phyloP scores from a whole-genome alignment of 345 rosid genomes.

The Diplotaxis tenuifolia region DNA sequence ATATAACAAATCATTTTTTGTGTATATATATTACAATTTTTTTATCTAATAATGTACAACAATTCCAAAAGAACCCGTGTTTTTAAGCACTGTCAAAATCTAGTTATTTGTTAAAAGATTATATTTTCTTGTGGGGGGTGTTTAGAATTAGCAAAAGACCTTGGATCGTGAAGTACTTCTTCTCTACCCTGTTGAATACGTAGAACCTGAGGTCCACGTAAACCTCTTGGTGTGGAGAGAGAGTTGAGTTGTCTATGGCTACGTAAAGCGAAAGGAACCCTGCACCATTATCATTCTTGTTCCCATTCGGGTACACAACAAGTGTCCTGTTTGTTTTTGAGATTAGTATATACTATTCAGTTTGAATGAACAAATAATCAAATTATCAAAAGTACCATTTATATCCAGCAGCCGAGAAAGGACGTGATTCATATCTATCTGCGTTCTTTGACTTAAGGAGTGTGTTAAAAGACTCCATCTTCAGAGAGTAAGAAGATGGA shows the following conservation, averaged over 20 bases:
- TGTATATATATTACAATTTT: no score
- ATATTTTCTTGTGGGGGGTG: background rate
- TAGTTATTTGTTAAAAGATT: background rate
- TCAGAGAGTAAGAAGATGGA: constrained; percentile 17
- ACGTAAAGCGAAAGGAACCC: constrained; percentile 32
- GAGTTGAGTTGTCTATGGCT: constrained; percentile 17
- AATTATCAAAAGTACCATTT: background rate
- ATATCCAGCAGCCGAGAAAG: constrained; percentile 7
- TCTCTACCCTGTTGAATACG: constrained; percentile 22
- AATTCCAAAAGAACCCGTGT: no score
- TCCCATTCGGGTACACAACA: constrained; percentile 28
- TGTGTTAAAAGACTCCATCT: constrained; percentile 19
- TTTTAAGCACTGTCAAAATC: no score
- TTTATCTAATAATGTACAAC: no score
- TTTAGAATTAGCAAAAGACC: constrained; percentile 1
- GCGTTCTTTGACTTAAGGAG: background rate
- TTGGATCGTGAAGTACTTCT: constrained; percentile 31
- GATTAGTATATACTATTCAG: background rate
- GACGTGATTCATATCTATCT: constrained; percentile 17
- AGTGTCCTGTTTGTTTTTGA: constrained; percentile 20
- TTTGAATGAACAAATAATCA: background rate
- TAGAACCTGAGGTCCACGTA: constrained; percentile 30
- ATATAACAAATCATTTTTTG: no score
- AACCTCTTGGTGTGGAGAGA: constrained; percentile 5
- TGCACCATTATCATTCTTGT: constrained; percentile 12